Evolutionary conservation across 805 yeast species (phyloP).

Genomic region (Priceomyces melissophilus): DNA sequence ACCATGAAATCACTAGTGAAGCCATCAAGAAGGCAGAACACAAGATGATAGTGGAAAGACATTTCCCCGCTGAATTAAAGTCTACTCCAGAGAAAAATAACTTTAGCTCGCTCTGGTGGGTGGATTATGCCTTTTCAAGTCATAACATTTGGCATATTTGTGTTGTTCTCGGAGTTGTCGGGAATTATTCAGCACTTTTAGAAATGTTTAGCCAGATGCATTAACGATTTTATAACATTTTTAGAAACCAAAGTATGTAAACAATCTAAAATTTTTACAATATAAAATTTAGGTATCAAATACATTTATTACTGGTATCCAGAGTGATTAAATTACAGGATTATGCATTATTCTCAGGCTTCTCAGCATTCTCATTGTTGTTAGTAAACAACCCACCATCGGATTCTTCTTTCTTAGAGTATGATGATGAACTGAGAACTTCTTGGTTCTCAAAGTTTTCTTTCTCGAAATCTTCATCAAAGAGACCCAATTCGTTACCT

Average conservation of each 20-base stretch:
- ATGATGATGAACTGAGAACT: conserved; percentile 13
- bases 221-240: not conserved
- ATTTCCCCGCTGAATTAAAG: conserved; percentile 32
- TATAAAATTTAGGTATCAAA: not conserved
- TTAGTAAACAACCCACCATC: conserved; percentile 3
- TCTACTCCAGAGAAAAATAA: conserved; percentile 33
- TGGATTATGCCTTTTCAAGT: conserved; percentile 68
- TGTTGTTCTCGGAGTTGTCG: conserved; percentile 84
- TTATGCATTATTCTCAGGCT: not conserved
- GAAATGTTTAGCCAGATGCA: conserved; percentile 57
- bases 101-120: conserved; percentile 75
- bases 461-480: conserved; percentile 39
- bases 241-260: not conserved
- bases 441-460: conserved; percentile 35
- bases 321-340: not conserved
- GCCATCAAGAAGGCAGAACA: conserved; percentile 17
- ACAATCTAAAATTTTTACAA: not conserved
- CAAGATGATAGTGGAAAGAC: conserved; percentile 30
- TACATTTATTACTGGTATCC: not conserved
- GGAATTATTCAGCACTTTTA: conserved; percentile 78
- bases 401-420: conserved; percentile 9
- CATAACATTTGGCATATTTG: conserved; percentile 94
- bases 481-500: conserved; percentile 55
- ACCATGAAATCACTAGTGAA: conserved; percentile 6
- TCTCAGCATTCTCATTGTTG: conserved; percentile 1